Evolutionary conservation across 2,329 filamentous ascomycete genomes (phyloP), one percentile per base, ranked within the genome.

Genomic region (Oidium heveae): DNA sequence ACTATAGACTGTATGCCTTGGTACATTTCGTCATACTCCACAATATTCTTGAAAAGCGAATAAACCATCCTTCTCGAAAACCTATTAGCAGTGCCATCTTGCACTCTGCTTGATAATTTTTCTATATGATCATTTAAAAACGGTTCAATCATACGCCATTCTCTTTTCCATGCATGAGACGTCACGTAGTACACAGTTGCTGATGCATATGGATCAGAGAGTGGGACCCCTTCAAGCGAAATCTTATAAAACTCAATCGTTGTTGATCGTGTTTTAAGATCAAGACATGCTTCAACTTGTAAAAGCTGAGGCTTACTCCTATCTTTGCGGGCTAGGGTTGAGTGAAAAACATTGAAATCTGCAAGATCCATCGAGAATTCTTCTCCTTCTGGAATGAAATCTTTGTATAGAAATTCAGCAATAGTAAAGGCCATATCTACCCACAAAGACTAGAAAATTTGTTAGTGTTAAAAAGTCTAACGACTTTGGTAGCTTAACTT

Each of bases 31-130:
- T 70, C 68, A 58, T 79, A 80, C 60, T 78, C 74, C 6, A 79
- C 76, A 0, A 79, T 66, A 44, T 73, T 71, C 50, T 70, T 69
- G 59, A 75, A 76, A 53, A 82, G 73, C 68, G 87, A 88, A 73
- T 91, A 91, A 15, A 82, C 80, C 69, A 87, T 16, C 69, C 49
- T 56, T 28, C 49, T 56, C 9, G 37, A 49, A 12, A 56, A 20
- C 44, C 36, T 54, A 28, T 56, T 53, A 16, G 55, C 55, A 33
- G 43, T 51, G 12, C 55, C 51, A 18, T 39, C 33, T 16, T 24
- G 32, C 15, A 43, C 55, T 47, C 41, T 39, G 24, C 36, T 37
- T 22, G 34, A 44, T n/a, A 56, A 34, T 5, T 22, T 32, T 8
- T 53, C 55, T 28, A 56, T 56, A 5, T 52, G 39, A 44, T 53